Percentiles rank a stretch among this genome's conserved stretches.
Conservation (phyloP, 768 basidiomycete genomes). For the Peribolospora baueri region DNA sequence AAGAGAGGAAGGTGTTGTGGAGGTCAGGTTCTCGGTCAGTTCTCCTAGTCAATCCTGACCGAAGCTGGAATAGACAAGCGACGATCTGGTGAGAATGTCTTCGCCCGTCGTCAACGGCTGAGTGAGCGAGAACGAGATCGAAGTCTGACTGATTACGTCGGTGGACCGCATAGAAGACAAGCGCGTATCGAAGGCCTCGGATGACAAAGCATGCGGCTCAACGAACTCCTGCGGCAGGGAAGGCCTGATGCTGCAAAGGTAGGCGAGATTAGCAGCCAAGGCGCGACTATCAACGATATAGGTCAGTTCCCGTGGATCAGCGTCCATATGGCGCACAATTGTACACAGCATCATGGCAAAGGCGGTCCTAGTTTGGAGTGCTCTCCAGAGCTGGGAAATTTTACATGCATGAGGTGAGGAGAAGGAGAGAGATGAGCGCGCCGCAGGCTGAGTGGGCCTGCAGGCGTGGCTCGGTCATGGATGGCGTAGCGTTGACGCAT, state of each 20-base stretch:
- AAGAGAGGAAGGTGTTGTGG: too few relatives aligned
- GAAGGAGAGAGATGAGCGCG: too few relatives aligned
- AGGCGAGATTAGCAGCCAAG: neutral
- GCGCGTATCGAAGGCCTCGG: neutral
- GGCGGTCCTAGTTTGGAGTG: neutral
- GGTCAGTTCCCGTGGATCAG: neutral
- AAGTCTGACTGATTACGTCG: neutral
- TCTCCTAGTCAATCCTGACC: too few relatives aligned
- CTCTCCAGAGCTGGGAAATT: neutral
- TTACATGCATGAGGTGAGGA: neutral
- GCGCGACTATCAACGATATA: neutral
- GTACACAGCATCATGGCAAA: neutral
- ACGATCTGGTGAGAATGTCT: too few relatives aligned
- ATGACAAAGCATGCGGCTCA: neutral
- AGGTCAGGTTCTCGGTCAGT: too few relatives aligned
- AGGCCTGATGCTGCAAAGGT: neutral
- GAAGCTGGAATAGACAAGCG: too few relatives aligned
- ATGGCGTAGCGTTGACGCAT: too few relatives aligned
- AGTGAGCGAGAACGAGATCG: too few relatives aligned
- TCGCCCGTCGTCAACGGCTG: too few relatives aligned
- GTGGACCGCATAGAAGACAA: too few relatives aligned
- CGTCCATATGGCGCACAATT: neutral
- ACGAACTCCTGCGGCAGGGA: constrained; percentile 8
- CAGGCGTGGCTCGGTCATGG: too few relatives aligned
- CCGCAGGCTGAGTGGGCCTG: too few relatives aligned